phyloP scores from a whole-genome alignment of 2,329 filamentous ascomycete genomes.

The Plectosphaerella cucumerina region DNA sequence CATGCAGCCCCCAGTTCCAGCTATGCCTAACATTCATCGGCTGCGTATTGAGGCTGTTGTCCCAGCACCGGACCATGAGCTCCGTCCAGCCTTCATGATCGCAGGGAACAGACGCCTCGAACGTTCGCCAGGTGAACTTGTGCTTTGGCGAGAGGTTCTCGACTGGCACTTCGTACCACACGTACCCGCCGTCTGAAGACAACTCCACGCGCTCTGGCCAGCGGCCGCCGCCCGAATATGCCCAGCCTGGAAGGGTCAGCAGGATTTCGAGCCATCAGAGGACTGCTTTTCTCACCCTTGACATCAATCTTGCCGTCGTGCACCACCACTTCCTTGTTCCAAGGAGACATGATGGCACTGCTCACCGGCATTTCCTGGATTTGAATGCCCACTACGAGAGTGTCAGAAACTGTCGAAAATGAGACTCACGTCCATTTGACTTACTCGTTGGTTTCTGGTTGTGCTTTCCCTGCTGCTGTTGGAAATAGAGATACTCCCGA shows the following conservation, averaged over 20 bases:
- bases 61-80: slow-evolving; percentile 55
- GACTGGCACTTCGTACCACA: slow-evolving; percentile 59
- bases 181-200: slow-evolving; percentile 56
- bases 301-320: slow-evolving; percentile 55
- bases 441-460: slow-evolving; percentile 52
- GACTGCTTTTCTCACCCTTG: slow-evolving; percentile 55
- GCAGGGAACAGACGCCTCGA: slow-evolving; percentile 59
- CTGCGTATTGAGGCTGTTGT: slow-evolving; percentile 59
- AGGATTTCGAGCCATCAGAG: no score
- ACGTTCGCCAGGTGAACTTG: slow-evolving; percentile 60
- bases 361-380: slow-evolving; percentile 72
- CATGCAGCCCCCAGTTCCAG: slow-evolving; percentile 66
- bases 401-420: no score
- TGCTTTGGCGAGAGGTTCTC: slow-evolving; percentile 60
- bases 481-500: slow-evolving; percentile 66
- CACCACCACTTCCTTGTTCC: slow-evolving; percentile 55
- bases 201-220: slow-evolving; percentile 63
- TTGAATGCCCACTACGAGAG: slow-evolving; percentile 60
- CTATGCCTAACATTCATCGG: slow-evolving; percentile 48
- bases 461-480: slow-evolving; percentile 64
- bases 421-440: no score
- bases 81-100: slow-evolving; percentile 60
- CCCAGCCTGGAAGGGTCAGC: no score
- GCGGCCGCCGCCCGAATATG: slow-evolving; percentile 52
- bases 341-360: slow-evolving; percentile 61